Base-by-base conservation (phyloP, 352 stramenopile species). In the Phytopythium sindhum region DNA sequence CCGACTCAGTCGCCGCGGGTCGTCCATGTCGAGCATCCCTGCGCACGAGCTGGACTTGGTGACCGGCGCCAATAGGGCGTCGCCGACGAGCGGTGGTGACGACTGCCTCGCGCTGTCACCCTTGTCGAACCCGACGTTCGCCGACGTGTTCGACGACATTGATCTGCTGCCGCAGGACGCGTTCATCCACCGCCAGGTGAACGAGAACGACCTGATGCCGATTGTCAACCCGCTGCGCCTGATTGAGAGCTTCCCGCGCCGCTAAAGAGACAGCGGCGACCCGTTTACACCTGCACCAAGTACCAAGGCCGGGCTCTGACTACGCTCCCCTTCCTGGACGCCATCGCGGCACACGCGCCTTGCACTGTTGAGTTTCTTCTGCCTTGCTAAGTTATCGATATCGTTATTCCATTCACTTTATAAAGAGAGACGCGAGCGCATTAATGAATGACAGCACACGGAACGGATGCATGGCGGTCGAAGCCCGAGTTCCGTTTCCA, bases 141-240 rank as follows among this genome's bases (percentile, higher is more conserved):
- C 80, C 10, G 72, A 85, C 39, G 68, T 91, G 41, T 89, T 89
- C 63, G 78, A 79, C 23, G 82, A 89, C 60, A 75, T 79, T 35
- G 59, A 56, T 10, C 70, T 72, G 17, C 82, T 77, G 23, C 72
- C 78, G 2, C 63, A 78, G 42, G 80, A 91, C 65, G 76, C 78
- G 4, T 72, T 88, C 48, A 82, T 91, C 64, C 76, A 86, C 68
- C 77, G 75, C 31, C 70, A 89, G 64, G 39, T 66, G n/a, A 60
- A 11, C 48, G 59, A 55, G 42, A 29, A 9, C 17, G 41, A 28
- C 26, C 65, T 52, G 23, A 7, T 33, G 23, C 23, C 47, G 47
- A 21, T 33, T 15, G 64, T 62, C 19, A 53, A 70, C 37, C 65
- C 68, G 12, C 57, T 78, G 31, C 67, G 70, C 11, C 67, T 75